Percentiles rank a stretch among this genome's conserved stretches.
These are phyloP conservation scores for Erigeron canadensis DNA, from an alignment of 129 eudicot species.

Conservation along the genomic window DNA sequence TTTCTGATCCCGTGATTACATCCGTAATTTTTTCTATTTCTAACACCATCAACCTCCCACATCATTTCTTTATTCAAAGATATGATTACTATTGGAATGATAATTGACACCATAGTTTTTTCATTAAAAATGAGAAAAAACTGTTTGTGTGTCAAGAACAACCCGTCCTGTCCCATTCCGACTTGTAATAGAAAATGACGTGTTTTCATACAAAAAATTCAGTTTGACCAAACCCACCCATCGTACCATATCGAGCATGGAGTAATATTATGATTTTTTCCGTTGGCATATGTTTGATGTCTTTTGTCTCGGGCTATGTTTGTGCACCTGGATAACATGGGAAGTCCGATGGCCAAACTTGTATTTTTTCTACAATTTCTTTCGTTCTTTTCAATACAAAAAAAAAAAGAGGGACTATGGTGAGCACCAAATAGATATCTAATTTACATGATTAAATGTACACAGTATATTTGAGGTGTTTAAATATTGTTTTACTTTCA, in stretches of 20 bases:
- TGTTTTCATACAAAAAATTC: neutral
- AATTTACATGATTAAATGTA: neutral
- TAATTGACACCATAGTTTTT: neutral
- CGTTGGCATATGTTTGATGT: neutral
- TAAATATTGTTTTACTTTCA: conserved; percentile 3
- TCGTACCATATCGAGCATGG: neutral
- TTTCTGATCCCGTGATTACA: no score
- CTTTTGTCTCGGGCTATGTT: conserved; percentile 72
- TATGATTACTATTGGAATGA: neutral
- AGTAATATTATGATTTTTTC: no score
- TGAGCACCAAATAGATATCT: conserved; percentile 11
- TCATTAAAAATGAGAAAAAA: neutral
- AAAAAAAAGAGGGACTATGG: conserved; percentile 91
- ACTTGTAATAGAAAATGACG: neutral
- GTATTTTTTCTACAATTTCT: neutral
- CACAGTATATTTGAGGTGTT: neutral
- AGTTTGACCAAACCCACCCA: neutral
- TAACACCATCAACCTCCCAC: neutral
- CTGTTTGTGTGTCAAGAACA: neutral
- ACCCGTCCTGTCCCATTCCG: neutral
- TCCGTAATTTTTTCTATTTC: no score
- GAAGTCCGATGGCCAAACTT: conserved; percentile 79
- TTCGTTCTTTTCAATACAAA: conserved; percentile 93
- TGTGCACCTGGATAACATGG: conserved; percentile 98
- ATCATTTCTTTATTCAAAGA: neutral